phyloP scores from a whole-genome alignment of 306 rosid species.

The Sicyos edulis region DNA sequence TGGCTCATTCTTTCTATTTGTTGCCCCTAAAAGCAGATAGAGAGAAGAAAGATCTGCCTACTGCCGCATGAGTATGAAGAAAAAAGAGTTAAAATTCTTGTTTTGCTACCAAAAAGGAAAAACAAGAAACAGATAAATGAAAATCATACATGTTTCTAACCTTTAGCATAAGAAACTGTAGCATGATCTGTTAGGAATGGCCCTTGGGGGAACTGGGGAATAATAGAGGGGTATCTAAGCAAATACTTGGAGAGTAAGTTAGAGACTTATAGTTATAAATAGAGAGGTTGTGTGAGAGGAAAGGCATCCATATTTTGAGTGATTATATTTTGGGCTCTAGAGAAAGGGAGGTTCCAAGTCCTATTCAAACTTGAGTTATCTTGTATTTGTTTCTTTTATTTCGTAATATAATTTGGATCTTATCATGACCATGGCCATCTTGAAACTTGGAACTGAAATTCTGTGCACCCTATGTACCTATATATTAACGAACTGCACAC shows the following conservation, averaged over 20 bases:
- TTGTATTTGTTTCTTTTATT: too few species aligned
- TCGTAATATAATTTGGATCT: too few species aligned
- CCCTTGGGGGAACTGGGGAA: too few species aligned
- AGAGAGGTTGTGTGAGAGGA: too few species aligned
- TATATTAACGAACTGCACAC: slow-evolving; percentile 24
- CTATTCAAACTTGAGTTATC: too few species aligned
- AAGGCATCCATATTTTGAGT: too few species aligned
- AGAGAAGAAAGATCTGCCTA: slow-evolving; percentile 91
- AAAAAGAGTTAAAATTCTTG: slow-evolving; percentile 15
- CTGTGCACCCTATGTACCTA: slow-evolving; percentile 46
- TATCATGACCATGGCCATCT: slow-evolving; percentile 41
- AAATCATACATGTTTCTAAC: slow-evolving; percentile 39
- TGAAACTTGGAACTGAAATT: slow-evolving; percentile 48
- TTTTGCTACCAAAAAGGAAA: background rate
- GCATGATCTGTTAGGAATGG: too few species aligned
- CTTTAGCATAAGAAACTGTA: slow-evolving; percentile 54
- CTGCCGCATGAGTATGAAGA: slow-evolving; percentile 45
- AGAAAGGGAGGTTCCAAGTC: too few species aligned
- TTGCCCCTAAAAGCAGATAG: slow-evolving; percentile 94
- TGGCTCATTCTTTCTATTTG: slow-evolving; percentile 31
- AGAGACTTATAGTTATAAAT: too few species aligned
- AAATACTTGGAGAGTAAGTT: too few species aligned
- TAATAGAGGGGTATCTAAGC: too few species aligned
- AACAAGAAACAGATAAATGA: background rate
- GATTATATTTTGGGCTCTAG: too few species aligned